Evolutionary conservation across 2,329 filamentous ascomycete genomes (phyloP).

Genomic region (Stachybotrys echinatus): DNA sequence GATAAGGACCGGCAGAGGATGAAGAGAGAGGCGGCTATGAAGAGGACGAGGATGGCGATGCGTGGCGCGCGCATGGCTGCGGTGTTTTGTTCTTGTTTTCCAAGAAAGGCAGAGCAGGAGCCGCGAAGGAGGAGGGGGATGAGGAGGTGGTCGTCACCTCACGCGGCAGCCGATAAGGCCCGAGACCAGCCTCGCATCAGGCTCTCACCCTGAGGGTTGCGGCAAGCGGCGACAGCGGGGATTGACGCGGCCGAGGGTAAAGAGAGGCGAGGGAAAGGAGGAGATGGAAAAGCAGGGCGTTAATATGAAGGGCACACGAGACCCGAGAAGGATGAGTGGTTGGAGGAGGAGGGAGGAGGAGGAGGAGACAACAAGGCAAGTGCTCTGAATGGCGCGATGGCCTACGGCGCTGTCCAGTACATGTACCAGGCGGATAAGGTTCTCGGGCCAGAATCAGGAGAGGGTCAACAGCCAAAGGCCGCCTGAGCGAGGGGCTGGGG

Average conservation of each 20-base stretch:
- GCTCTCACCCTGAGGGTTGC: neutral
- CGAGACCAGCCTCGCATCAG: neutral
- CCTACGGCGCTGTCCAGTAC: neutral
- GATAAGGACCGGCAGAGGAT: slow-evolving; percentile 49
- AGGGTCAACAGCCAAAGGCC: no score
- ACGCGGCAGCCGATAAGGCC: neutral
- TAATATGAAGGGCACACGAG: no score
- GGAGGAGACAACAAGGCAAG: neutral
- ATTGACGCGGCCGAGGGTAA: neutral
- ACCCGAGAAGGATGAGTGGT: no score
- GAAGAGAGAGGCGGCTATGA: slow-evolving; percentile 48
- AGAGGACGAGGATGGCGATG: slow-evolving; percentile 48
- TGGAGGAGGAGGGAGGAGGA: neutral
- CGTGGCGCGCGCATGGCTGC: slow-evolving; percentile 49
- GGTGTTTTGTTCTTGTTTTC: slow-evolving; percentile 5
- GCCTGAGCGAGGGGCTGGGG: neutral
- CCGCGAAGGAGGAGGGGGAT: slow-evolving; percentile 5
- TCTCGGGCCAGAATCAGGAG: neutral
- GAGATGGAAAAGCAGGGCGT: neutral
- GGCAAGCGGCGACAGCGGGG: neutral
- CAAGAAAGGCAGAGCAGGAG: slow-evolving; percentile 1
- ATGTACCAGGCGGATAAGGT: neutral
- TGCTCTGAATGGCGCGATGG: neutral
- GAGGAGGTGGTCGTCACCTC: neutral
- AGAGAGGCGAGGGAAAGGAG: neutral